Conservation (phyloP, 352 stramenopile genomes). For the Globisporangium cylindrosporum region DNA sequence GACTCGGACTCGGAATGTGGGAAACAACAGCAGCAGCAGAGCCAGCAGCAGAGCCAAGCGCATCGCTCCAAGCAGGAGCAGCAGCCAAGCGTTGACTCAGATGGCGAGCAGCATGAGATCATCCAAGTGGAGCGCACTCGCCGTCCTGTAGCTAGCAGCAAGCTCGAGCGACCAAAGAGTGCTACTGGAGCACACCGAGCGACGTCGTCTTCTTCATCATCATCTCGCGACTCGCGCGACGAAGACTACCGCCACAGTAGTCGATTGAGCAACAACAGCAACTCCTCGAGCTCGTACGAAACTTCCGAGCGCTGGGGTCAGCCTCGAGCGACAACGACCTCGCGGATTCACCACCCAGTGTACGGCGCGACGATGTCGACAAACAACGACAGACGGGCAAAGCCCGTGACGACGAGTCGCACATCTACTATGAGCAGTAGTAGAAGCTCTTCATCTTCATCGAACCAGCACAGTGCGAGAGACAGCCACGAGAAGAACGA, state of each 20-base stretch:
- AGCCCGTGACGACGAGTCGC: constrained; percentile 8
- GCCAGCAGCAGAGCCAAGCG: constrained; percentile 18
- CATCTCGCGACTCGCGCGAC: constrained; percentile 25
- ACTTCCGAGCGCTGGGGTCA: constrained; percentile 53
- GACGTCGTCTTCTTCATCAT: constrained; percentile 10
- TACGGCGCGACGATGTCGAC: constrained; percentile 40
- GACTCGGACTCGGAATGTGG: constrained; percentile 19
- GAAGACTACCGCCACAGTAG: constrained; percentile 27
- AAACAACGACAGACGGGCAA: constrained; percentile 26
- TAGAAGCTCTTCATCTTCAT: constrained; percentile 8
- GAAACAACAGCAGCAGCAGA: too few species aligned
- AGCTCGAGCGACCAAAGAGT: constrained; percentile 50
- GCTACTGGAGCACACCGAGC: constrained; percentile 17
- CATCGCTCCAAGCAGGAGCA: constrained; percentile 17
- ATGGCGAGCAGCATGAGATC: constrained; percentile 40
- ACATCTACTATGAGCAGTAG: constrained; percentile 18
- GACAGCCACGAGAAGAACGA: constrained; percentile 35
- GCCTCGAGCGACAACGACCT: constrained; percentile 26
- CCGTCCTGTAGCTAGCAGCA: constrained; percentile 22
- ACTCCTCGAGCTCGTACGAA: constrained; percentile 26
- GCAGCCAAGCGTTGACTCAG: constrained; percentile 28
- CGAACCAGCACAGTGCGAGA: constrained; percentile 25
- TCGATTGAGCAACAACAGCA: constrained; percentile 35
- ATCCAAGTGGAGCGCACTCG: constrained; percentile 41
- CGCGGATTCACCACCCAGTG: constrained; percentile 31